These are phyloP conservation scores for Metschnikowia borealis DNA, from an alignment of 805 yeast species.

Conservation along the genomic window DNA sequence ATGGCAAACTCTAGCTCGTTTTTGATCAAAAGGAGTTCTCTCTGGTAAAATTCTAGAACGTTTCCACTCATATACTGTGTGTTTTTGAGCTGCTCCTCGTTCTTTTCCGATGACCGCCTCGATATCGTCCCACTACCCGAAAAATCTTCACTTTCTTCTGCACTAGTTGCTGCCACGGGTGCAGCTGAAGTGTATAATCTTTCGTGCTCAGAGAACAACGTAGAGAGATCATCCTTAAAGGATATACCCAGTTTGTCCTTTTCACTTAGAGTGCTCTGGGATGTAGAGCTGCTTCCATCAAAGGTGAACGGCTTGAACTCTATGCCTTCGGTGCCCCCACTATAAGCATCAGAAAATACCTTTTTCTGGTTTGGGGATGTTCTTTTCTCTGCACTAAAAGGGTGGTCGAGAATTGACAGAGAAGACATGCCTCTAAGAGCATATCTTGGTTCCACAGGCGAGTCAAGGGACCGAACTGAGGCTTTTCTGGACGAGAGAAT, in stretches of 20 bases:
- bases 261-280: not conserved
- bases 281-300: constrained; percentile 5
- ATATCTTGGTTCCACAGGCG: not conserved
- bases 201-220: constrained; percentile 31
- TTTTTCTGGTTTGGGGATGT: not conserved
- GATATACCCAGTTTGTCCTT: not conserved
- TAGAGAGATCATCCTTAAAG: constrained; percentile 14
- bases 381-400: not conserved
- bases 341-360: not conserved
- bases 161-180: not conserved
- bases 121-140: not conserved
- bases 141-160: not conserved
- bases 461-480: not conserved
- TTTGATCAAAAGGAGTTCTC: constrained; percentile 53
- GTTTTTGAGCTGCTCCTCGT: not conserved
- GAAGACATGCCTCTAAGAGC: not conserved
- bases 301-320: constrained; percentile 12
- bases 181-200: constrained; percentile 22
- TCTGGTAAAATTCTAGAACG: constrained; percentile 45
- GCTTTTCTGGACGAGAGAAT: not conserved
- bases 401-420: not conserved
- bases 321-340: not conserved
- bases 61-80: constrained; percentile 11
- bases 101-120: not conserved
- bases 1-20: constrained; percentile 62